Percentiles rank a stretch among this genome's conserved stretches.
These are phyloP conservation scores for Fusarium neocosmosporiellum DNA, from an alignment of 2,329 filamentous ascomycete species.

Conservation along the genomic window DNA sequence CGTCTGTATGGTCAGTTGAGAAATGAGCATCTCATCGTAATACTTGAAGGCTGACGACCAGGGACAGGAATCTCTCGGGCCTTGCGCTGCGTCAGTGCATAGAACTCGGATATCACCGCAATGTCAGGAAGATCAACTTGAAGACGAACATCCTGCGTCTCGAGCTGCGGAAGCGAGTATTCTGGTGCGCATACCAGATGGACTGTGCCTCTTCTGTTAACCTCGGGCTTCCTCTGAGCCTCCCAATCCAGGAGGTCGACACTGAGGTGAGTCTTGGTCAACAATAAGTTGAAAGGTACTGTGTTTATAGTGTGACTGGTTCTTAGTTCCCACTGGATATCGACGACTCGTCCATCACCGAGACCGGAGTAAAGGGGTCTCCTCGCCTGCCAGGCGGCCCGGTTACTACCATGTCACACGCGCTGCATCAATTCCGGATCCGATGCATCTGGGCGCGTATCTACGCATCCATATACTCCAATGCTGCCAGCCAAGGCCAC, in stretches of 20 bases:
- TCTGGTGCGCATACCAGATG: conserved; percentile 17
- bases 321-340: conserved; percentile 16
- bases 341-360: conserved; percentile 4
- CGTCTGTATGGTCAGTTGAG: conserved; percentile 42
- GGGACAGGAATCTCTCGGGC: conserved; percentile 11
- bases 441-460: conserved; percentile 13
- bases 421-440: conserved; percentile 11
- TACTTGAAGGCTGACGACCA: background rate
- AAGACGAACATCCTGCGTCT: background rate
- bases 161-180: conserved; percentile 8
- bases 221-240: conserved; percentile 9
- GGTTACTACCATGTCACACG: background rate
- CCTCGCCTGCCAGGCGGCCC: background rate
- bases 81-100: conserved; percentile 19
- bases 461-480: conserved; percentile 6
- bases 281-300: too few species aligned
- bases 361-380: background rate
- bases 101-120: conserved; percentile 19
- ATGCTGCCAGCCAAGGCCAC: background rate
- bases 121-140: background rate
- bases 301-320: background rate
- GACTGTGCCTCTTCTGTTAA: conserved; percentile 7
- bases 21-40: background rate
- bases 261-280: conserved; percentile 6
- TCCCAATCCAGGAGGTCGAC: conserved; percentile 14